These are phyloP conservation scores for Lanmaoa rubissima DNA, from an alignment of 768 basidiomycete genomes.

Conservation along the genomic window DNA sequence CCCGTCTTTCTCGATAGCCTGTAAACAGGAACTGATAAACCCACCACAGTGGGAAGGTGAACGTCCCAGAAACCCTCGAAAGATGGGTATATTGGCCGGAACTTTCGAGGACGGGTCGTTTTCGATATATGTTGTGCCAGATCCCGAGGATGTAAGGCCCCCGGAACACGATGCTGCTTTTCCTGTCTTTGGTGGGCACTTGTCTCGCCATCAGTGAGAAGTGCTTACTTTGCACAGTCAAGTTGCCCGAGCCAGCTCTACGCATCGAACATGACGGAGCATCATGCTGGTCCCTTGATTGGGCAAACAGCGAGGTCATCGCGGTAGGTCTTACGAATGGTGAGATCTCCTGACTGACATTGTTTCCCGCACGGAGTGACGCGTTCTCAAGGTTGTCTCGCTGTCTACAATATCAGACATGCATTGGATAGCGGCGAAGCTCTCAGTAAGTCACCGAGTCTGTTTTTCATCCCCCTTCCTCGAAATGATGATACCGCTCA, in stretches of 20 bases:
- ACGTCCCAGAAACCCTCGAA: conserved; percentile 38
- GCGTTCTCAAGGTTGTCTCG: conserved; percentile 46
- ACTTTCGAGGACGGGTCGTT: conserved; percentile 87
- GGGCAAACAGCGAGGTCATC: conserved; percentile 82
- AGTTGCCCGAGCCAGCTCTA: conserved; percentile 59
- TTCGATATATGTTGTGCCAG: conserved; percentile 75
- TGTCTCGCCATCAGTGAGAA: neutral
- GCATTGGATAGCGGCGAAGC: conserved; percentile 36
- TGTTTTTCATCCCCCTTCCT: neutral
- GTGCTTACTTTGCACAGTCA: conserved; percentile 40
- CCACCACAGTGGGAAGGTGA: conserved; percentile 19
- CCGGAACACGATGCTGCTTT: conserved; percentile 24
- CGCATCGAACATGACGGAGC: conserved; percentile 76
- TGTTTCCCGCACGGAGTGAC: neutral
- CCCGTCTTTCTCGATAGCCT: neutral
- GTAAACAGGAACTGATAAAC: neutral
- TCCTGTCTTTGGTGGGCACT: conserved; percentile 52
- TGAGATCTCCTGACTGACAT: conserved; percentile 24
- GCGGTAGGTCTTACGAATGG: conserved; percentile 87
- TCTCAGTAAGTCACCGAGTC: conserved; percentile 27
- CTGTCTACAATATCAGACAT: conserved; percentile 53
- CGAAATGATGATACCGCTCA: neutral
- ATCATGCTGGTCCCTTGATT: conserved; percentile 79
- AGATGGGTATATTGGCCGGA: conserved; percentile 81
- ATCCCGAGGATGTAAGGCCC: conserved; percentile 55